A percentile compares a stretch with the other conserved stretches of the same genome.
Evolutionary conservation across 2,329 filamentous ascomycete species (phyloP).

Genomic region (Fusarium pilosicola): DNA sequence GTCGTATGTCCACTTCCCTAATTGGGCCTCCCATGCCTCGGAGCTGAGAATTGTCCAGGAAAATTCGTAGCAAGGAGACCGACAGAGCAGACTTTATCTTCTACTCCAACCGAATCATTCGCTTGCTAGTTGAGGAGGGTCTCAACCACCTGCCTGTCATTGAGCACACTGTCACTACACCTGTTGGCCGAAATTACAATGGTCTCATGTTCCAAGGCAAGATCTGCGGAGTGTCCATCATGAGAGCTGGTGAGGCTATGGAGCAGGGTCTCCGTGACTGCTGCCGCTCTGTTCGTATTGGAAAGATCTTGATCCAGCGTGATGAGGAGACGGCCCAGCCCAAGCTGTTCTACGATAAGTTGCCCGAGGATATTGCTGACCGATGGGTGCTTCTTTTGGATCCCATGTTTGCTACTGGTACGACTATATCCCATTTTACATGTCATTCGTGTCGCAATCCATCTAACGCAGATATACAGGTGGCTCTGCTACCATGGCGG

Average conservation of each 20-base stretch:
- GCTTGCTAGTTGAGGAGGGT: slow-evolving; percentile 94
- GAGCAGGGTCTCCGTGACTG: slow-evolving; percentile 96
- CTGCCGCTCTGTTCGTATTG: slow-evolving; percentile 96
- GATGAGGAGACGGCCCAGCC: slow-evolving; percentile 95
- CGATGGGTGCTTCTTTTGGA: slow-evolving; percentile 94
- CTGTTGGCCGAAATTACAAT: slow-evolving; percentile 86
- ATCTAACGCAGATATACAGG: slow-evolving; percentile 60
- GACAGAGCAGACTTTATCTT: slow-evolving; percentile 97
- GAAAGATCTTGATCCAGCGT: slow-evolving; percentile 97
- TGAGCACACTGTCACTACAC: slow-evolving; percentile 88
- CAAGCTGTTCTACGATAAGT: slow-evolving; percentile 96
- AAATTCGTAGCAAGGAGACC: slow-evolving; percentile 93
- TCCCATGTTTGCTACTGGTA: slow-evolving; percentile 99
- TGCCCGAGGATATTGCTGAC: slow-evolving; percentile 91
- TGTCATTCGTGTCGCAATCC: background rate
- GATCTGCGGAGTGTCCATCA: slow-evolving; percentile 98
- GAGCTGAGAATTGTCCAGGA: slow-evolving; percentile 64
- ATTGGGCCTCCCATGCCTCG: slow-evolving; percentile 17
- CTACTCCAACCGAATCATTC: slow-evolving; percentile 98
- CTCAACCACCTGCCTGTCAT: slow-evolving; percentile 95
- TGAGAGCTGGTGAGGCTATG: slow-evolving; percentile 98
- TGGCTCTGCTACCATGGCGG: slow-evolving; percentile 95
- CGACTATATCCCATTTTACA: slow-evolving; percentile 10
- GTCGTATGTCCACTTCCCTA: slow-evolving; percentile 74
- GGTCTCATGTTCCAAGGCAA: slow-evolving; percentile 97